Evolutionary conservation across 345 rosid genomes (phyloP).

Genomic region (Pugionium dolabratum): DNA sequence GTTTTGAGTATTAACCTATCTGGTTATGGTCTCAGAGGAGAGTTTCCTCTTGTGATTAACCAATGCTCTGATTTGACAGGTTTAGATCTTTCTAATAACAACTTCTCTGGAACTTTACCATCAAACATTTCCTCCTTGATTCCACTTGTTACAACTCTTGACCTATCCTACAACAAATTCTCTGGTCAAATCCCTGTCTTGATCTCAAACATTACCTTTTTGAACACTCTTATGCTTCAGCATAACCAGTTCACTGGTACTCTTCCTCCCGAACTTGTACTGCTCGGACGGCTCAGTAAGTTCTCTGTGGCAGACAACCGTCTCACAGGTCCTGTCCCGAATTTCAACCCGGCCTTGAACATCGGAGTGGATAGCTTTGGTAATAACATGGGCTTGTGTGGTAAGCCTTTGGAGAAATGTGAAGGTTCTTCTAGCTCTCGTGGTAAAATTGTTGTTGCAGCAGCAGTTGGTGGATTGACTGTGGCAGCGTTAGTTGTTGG

Average conservation of each 20-base stretch:
- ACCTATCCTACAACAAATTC: constrained; percentile 69
- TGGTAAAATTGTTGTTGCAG: constrained; percentile 54
- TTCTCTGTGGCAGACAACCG: constrained; percentile 64
- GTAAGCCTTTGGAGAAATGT: constrained; percentile 52
- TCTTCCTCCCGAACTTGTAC: constrained; percentile 55
- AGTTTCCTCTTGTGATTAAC: constrained; percentile 55
- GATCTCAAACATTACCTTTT: constrained; percentile 50
- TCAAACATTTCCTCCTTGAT: constrained; percentile 36
- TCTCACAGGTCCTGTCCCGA: constrained; percentile 63
- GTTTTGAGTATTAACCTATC: constrained; percentile 69
- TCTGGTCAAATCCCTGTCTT: constrained; percentile 57
- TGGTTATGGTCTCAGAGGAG: constrained; percentile 65
- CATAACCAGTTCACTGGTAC: constrained; percentile 58
- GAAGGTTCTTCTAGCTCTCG: constrained; percentile 33
- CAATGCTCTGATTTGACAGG: constrained; percentile 64
- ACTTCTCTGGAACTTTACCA: constrained; percentile 63
- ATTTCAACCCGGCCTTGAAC: neutral
- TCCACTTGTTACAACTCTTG: constrained; percentile 45
- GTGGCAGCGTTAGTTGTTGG: constrained; percentile 61
- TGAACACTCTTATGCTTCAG: constrained; percentile 70
- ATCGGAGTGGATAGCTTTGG: constrained; percentile 29
- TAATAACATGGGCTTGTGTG: constrained; percentile 71
- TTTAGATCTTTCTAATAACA: constrained; percentile 72
- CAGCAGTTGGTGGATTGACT: constrained; percentile 70
- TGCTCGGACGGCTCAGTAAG: constrained; percentile 52